Base-by-base conservation (phyloP, 768 basidiomycete species). In the Pulveroboletus sp. region DNA sequence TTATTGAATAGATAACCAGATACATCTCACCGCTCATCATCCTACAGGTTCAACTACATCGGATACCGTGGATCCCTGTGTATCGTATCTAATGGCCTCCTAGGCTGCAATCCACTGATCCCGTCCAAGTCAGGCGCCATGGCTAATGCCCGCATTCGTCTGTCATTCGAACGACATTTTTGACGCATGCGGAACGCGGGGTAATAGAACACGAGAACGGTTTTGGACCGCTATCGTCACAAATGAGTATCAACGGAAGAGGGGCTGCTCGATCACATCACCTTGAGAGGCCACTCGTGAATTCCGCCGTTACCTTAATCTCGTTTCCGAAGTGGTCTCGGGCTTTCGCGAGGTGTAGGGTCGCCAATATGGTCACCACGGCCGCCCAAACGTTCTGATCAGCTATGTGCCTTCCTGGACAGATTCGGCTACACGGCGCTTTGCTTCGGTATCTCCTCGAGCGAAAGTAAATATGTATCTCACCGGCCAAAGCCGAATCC, bases 351-450 rank as follows among this genome's bases (percentile, higher is more conserved):
- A 74, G 45, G 16, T 45, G 50, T 43, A 71, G 17, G 0, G 64
- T 62, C 1, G 68, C 58, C n/a, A 74, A 53, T 14, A 66, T 47
- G 8, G 63, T 67, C 16, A 58, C 68, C 17, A 71, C 43, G 3
- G 60, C 52, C 6, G 64, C 63, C 68, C 67, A 74, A 31, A 71
- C 24, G 8, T 54, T 67, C 19, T 62, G 59, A 10, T 67, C 59
- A 14, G 66, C 73, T 3, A 75, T 36, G 23, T 69, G 50, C 23
- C 36, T 54, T n/a, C 74, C 72, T 13, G 73, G 62, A 45, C 71
- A 73, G 16, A 55, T 31, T 13, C 68, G 59, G 10, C 64, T 65
- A 43, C 30, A 29, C 6, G 3, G n/a, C 22, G 3, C 7, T 24
- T 51, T 17, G 3, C 7, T 24, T 51, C 16, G 63, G 44, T 16